Conservation (phyloP, 768 basidiomycete species). For the Tricholoma terreum region DNA sequence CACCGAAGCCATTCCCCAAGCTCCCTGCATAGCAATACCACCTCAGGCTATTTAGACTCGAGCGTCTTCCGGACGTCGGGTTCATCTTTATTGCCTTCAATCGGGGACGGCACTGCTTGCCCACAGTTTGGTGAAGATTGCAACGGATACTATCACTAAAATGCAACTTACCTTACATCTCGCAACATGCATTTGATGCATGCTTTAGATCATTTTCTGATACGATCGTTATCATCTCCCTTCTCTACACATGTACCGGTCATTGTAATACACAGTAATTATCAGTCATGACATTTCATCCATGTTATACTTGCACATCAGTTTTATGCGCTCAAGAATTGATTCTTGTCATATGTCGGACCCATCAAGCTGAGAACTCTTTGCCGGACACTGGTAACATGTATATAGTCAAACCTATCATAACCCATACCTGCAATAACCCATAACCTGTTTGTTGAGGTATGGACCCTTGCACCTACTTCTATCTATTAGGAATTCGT, state of each 20-base stretch:
- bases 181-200: slow-evolving; percentile 6
- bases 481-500: no score
- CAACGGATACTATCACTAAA: slow-evolving; percentile 34
- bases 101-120: slow-evolving; percentile 37
- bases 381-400: no score
- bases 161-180: not conserved
- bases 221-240: slow-evolving; percentile 6
- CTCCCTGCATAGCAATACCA: slow-evolving; percentile 17
- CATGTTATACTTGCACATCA: not conserved
- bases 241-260: slow-evolving; percentile 4
- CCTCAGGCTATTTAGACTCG: slow-evolving; percentile 18
- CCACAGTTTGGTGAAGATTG: slow-evolving; percentile 46
- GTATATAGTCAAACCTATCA: no score
- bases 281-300: not conserved
- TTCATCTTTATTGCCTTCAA: slow-evolving; percentile 28
- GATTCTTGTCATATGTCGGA: no score
- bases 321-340: no score
- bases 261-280: slow-evolving; percentile 3
- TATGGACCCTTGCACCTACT: no score
- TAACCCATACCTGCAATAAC: no score
- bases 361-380: no score
- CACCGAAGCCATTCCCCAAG: slow-evolving; percentile 26
- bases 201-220: not conserved
- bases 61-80: slow-evolving; percentile 23
- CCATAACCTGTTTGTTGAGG: no score